Percentiles rank a stretch among this genome's conserved stretches.
phyloP scores from a whole-genome alignment of 305 asterid genomes.

The Lippia alba region DNA sequence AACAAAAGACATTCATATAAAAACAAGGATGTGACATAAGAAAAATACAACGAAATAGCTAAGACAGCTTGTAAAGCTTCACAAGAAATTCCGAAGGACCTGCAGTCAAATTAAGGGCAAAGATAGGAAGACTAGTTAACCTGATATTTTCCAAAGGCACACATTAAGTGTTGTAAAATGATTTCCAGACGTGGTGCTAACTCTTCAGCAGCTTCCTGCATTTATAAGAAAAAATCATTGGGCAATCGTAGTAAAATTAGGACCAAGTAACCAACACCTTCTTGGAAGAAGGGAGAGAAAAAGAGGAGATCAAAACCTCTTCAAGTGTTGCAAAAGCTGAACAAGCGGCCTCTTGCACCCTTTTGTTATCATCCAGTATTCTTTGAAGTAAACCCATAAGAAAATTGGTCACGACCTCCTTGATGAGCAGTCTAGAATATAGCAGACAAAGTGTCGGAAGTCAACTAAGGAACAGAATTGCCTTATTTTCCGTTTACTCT shows the following conservation, averaged over 20 bases:
- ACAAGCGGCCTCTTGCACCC: slow-evolving; percentile 87
- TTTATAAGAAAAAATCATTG: neutral
- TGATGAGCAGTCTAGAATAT: slow-evolving; percentile 55
- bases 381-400: slow-evolving; percentile 66
- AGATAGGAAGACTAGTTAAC: slow-evolving; percentile 31
- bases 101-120: neutral
- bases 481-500: neutral
- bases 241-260: neutral
- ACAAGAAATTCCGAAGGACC: no score
- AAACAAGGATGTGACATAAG: slow-evolving; percentile 11
- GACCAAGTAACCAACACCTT: no score
- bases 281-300: neutral
- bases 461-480: slow-evolving; percentile 22
- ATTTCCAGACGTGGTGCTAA: slow-evolving; percentile 59
- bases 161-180: slow-evolving; percentile 71
- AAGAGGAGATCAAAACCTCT: slow-evolving; percentile 47
- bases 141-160: slow-evolving; percentile 78
- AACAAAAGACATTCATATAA: slow-evolving; percentile 2
- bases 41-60: neutral
- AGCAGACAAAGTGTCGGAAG: slow-evolving; percentile 1
- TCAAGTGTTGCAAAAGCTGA: slow-evolving; percentile 84
- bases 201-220: slow-evolving; percentile 73
- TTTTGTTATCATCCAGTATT: slow-evolving; percentile 73
- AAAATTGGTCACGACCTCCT: slow-evolving; percentile 66
- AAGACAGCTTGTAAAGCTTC: neutral